These are phyloP conservation scores for Dittrichia graveolens DNA, from an alignment of 129 eudicot genomes.

Conservation along the genomic window DNA sequence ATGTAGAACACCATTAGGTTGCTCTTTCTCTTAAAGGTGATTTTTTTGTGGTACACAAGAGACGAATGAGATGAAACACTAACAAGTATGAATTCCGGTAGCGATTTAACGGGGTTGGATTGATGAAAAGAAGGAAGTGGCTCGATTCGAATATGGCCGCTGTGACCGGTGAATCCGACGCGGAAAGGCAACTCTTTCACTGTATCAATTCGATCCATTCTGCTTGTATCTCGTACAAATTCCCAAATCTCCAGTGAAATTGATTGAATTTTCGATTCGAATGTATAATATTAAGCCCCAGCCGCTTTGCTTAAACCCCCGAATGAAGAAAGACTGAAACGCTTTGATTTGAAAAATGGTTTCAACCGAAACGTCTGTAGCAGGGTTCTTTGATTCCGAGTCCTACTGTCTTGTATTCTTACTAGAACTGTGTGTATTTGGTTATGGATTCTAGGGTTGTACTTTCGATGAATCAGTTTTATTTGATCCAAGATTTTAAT, in stretches of 20 bases:
- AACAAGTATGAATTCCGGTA: slow-evolving; percentile 89
- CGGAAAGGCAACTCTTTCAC: slow-evolving; percentile 73
- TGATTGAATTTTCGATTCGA: slow-evolving; percentile 14
- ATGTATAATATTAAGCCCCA: neutral
- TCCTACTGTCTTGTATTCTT: too few relatives aligned
- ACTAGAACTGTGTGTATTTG: too few relatives aligned
- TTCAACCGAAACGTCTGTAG: too few relatives aligned
- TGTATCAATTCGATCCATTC: slow-evolving; percentile 73
- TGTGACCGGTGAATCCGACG: slow-evolving; percentile 87
- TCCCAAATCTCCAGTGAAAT: neutral
- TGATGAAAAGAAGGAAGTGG: slow-evolving; percentile 79
- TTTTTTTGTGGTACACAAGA: too few relatives aligned
- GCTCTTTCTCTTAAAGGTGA: neutral
- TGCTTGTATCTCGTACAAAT: slow-evolving; percentile 7
- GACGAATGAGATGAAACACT: slow-evolving; percentile 31
- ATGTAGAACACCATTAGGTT: neutral
- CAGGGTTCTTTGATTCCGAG: too few relatives aligned
- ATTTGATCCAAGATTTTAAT: too few relatives aligned
- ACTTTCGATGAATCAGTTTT: too few relatives aligned
- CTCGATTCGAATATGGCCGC: slow-evolving; percentile 84
- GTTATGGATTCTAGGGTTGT: too few relatives aligned
- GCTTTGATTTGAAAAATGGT: too few relatives aligned
- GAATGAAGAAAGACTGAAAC: too few relatives aligned
- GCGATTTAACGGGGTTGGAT: slow-evolving; percentile 45
- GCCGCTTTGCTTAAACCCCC: slow-evolving; percentile 20